A percentile compares a stretch with the other conserved stretches of the same genome.
Conservation (phyloP, 1,139 yeast genomes). For the Yamadazyma mexicana region DNA sequence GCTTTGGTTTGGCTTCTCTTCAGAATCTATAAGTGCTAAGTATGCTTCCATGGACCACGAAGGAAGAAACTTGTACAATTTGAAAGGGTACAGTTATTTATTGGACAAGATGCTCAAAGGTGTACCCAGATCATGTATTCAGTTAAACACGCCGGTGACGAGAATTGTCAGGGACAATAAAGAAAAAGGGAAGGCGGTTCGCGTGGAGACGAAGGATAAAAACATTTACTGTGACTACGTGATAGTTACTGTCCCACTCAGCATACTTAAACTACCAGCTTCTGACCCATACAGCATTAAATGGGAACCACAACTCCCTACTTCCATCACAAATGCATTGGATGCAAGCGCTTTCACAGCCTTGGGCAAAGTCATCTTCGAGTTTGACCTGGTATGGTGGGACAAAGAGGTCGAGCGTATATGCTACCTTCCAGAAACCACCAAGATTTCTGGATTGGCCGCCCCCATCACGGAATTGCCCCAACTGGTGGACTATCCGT, state of each 20-base stretch:
- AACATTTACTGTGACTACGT: conserved; percentile 46
- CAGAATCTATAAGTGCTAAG: conserved; percentile 67
- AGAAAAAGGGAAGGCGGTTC: conserved; percentile 13
- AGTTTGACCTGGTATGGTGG: conserved; percentile 73
- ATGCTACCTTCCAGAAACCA: conserved; percentile 38
- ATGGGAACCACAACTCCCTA: conserved; percentile 64
- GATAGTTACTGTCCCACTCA: conserved; percentile 76
- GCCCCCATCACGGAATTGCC: conserved; percentile 20
- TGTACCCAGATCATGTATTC: conserved; percentile 42
- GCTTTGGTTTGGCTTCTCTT: conserved; percentile 76
- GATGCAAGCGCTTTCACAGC: conserved; percentile 62
- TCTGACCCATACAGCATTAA: conserved; percentile 44
- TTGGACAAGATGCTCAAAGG: conserved; percentile 42
- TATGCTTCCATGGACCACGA: conserved; percentile 64
- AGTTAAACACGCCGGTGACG: conserved; percentile 47
- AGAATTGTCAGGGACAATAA: conserved; percentile 32
- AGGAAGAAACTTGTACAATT: conserved; percentile 72
- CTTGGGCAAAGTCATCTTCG: conserved; percentile 75
- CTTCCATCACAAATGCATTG: conserved; percentile 42
- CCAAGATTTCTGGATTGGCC: conserved; percentile 20
- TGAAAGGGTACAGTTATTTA: conserved; percentile 56
- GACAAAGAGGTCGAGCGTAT: conserved; percentile 52
- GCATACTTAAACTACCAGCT: conserved; percentile 50
- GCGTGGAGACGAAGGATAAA: conserved; percentile 22
- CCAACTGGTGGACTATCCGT: conserved; percentile 12